Evolutionary conservation across 2,329 filamentous ascomycete genomes (phyloP).

Genomic region (Fusarium lyarnte): DNA sequence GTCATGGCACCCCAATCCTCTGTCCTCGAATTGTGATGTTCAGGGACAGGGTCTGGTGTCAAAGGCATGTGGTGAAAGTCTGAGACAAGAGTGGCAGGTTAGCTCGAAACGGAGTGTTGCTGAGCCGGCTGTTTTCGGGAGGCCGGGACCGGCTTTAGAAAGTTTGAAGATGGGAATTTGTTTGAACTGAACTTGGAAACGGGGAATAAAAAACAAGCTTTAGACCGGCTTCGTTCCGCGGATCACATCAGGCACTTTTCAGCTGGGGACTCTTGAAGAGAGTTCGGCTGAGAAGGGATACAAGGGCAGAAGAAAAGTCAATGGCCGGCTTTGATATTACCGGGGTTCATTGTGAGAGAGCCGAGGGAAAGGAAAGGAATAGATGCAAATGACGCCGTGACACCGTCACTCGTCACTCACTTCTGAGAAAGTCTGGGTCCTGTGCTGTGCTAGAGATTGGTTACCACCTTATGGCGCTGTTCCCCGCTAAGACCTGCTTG

Average conservation of each 20-base stretch:
- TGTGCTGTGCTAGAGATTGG: background rate
- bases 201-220: conserved; percentile 24
- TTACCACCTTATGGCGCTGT: background rate
- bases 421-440: conserved; percentile 7
- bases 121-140: conserved; percentile 21
- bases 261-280: background rate
- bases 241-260: background rate
- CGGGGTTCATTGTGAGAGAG: background rate
- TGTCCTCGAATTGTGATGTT: background rate
- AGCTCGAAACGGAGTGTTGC: background rate
- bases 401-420: conserved; percentile 35
- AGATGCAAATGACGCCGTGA: conserved; percentile 39
- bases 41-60: conserved; percentile 35
- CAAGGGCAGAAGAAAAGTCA: background rate
- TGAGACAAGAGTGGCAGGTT: conserved; percentile 31
- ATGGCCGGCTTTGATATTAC: background rate
- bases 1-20: background rate
- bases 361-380: conserved; percentile 19
- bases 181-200: conserved; percentile 7
- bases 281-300: background rate
- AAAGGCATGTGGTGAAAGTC: conserved; percentile 29
- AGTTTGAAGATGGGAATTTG: background rate
- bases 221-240: conserved; percentile 11
- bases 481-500: conserved; percentile 24
- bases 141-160: conserved; percentile 1